Percentiles rank a stretch among this genome's conserved stretches.
Conservation (phyloP, 441 rosid species). For the Pelargonium fulgidum region DNA sequence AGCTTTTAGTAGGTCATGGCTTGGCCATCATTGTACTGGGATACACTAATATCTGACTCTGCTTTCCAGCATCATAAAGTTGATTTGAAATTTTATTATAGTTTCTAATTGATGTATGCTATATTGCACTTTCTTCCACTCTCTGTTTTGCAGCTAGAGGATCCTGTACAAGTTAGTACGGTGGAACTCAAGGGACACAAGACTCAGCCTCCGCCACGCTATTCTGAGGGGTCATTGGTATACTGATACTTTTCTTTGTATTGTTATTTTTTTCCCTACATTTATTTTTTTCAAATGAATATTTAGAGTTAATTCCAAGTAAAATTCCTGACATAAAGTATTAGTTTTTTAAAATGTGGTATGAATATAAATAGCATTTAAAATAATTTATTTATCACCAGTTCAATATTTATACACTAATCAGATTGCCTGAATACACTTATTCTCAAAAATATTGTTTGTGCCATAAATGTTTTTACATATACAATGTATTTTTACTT, state of each 20-base stretch:
- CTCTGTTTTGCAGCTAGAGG: conserved; percentile 53
- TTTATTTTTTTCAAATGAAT: not conserved
- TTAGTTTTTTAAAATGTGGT: not conserved
- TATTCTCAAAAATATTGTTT: no score
- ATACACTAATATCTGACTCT: not conserved
- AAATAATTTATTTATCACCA: not conserved
- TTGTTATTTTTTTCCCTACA: not conserved
- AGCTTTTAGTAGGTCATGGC: not conserved
- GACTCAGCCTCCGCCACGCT: conserved; percentile 81
- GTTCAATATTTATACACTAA: not conserved
- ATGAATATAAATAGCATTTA: not conserved
- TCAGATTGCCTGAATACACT: no score
- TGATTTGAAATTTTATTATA: not conserved
- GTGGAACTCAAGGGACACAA: conserved; percentile 68
- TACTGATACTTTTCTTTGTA: not conserved
- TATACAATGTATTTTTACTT: no score
- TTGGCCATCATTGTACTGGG: not conserved
- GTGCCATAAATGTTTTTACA: no score
- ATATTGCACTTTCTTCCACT: conserved; percentile 14
- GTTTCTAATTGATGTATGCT: conserved; percentile 15
- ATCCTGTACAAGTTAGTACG: conserved; percentile 41
- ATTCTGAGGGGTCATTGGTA: conserved; percentile 92
- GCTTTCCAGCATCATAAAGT: conserved; percentile 3
- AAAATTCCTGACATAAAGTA: no score
- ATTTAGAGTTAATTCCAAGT: not conserved